A percentile compares a stretch with the other conserved stretches of the same genome.
Conservation (phyloP, 2,329 filamentous ascomycete genomes). For the Aspergillus eucalypticola region DNA sequence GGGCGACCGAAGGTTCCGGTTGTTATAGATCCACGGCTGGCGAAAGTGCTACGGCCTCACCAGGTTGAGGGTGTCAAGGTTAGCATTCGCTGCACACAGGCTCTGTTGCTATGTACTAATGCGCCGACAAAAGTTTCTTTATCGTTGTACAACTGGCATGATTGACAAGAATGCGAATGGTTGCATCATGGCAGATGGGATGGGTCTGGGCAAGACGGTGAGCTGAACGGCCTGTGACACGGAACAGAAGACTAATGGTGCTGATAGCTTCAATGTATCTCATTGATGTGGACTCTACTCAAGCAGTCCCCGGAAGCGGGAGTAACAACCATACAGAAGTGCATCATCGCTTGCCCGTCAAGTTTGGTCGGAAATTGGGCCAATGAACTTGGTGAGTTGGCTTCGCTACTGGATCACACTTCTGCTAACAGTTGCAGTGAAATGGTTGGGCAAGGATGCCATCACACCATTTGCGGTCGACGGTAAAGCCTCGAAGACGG, state of each 20-base stretch:
- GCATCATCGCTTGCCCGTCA: constrained; percentile 93
- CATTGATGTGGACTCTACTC: constrained; percentile 91
- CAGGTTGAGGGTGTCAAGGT: constrained; percentile 93
- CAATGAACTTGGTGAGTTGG: constrained; percentile 68
- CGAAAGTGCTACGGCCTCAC: constrained; percentile 91
- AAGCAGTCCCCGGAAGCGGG: constrained; percentile 97
- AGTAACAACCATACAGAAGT: constrained; percentile 90
- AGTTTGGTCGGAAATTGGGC: constrained; percentile 98
- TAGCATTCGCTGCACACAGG: constrained; percentile 5
- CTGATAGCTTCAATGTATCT: constrained; percentile 77
- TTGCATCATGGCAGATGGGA: constrained; percentile 99
- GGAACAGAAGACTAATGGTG: constrained; percentile 22
- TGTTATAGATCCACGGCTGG: constrained; percentile 86
- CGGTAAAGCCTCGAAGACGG: constrained; percentile 92
- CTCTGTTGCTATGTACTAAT: background rate
- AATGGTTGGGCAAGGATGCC: constrained; percentile 93
- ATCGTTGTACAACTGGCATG: constrained; percentile 90
- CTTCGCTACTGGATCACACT: background rate
- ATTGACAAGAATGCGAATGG: constrained; percentile 91
- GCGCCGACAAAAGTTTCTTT: constrained; percentile 69
- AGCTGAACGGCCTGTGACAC: constrained; percentile 7
- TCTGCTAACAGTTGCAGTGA: constrained; percentile 52
- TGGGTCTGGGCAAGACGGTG: constrained; percentile 92
- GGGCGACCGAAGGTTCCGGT: constrained; percentile 89
- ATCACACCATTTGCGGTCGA: constrained; percentile 94